A percentile compares a stretch with the other conserved stretches of the same genome.
These are phyloP conservation scores for Dothiorella sarmentorum DNA, from an alignment of 2,329 filamentous ascomycete genomes.

Conservation along the genomic window DNA sequence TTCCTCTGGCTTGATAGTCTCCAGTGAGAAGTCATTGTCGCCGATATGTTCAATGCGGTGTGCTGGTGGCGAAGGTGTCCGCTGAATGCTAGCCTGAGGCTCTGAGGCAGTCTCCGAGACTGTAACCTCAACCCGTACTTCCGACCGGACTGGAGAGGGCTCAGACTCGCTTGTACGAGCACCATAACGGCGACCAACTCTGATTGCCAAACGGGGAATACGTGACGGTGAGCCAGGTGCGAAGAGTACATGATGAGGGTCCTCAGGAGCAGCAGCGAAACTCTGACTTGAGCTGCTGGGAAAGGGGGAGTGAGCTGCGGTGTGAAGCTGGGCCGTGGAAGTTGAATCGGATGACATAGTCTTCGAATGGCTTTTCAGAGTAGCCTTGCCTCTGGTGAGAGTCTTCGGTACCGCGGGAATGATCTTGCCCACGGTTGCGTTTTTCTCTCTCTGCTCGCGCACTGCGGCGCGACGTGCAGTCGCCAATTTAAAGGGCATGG, in stretches of 20 bases:
- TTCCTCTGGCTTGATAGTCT: background rate
- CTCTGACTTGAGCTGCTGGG: background rate
- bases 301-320: background rate
- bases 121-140: background rate
- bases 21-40: background rate
- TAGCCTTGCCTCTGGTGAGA: background rate
- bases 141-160: background rate
- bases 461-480: constrained; percentile 15
- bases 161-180: background rate
- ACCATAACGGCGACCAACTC: background rate
- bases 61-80: background rate
- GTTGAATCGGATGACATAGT: background rate
- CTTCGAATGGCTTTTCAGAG: background rate
- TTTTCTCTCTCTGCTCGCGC: constrained; percentile 9
- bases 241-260: background rate
- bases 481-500: background rate
- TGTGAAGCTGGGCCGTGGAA: background rate
- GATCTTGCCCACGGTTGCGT: background rate
- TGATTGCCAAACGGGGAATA: background rate
- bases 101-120: background rate
- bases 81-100: background rate
- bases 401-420: background rate
- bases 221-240: constrained; percentile 1
- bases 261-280: background rate
- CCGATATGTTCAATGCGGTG: background rate